Evolutionary conservation across 2,329 filamentous ascomycete species (phyloP), one percentile per base, ranked within the genome.

Genomic region (Paramyrothecium roridum): DNA sequence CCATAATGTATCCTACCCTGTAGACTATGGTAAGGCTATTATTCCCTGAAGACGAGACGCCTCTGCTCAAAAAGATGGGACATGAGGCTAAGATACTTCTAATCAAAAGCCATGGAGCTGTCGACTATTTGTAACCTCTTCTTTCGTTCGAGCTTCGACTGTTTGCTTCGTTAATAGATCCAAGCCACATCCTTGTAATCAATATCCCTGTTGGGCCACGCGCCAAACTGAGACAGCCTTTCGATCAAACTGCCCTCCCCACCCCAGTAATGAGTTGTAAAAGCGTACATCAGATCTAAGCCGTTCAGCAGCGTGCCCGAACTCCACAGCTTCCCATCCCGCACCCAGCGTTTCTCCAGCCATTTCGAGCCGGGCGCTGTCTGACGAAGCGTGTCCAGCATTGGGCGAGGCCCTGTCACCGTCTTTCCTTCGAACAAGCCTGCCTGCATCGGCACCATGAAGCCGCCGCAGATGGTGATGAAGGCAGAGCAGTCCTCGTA

Each of bases 391-490:
- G 51, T 30, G 0, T 57, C 54, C 2, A 76, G 47, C 20, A 73
- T 46, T 4, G 53, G 3, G 3, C 66, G 68, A 2, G 74, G 74
- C 1, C 61, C 72, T 0, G 75, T 75, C 2, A 61, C 70, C 0
- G 69, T 76, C 61, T 73, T 74, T 7, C 67, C 72, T 2, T 65
- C 51, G 4, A 76, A 58, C 2, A 78, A 23, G 0, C 74, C 74
- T 0, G 74, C 70, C 26, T 64, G 54, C 2, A 70, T 59, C 3
- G 69, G 67, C 8, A 64, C 56, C 17, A 64, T 19, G 23, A 74
- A 54, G 52, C 75, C 75, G 12, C 65, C 73, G 54, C 75, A 77
- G 56, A 77, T 67, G 51, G 65, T 65, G 16, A 77, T 54, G 60
- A 76, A 76, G 2, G 72, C 74, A 10, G 67, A 48, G 61, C 68